Evolutionary conservation across 345 rosid species (phyloP).

Genomic region (Eucalyptus fibrosa): DNA sequence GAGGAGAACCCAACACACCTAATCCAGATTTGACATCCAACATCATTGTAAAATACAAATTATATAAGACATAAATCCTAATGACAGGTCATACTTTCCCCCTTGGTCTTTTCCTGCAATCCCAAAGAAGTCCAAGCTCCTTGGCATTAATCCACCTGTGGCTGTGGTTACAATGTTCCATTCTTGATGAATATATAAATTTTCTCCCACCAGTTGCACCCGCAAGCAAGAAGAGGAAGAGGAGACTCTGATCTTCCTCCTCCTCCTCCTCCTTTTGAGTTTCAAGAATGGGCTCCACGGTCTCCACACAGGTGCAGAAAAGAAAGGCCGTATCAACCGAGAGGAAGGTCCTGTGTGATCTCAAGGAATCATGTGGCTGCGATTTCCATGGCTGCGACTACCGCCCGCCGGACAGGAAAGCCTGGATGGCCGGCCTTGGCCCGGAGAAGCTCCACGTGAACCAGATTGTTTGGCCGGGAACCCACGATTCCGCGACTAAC

Average conservation of each 20-base stretch:
- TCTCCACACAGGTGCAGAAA: conserved; percentile 45
- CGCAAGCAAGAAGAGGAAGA: neutral
- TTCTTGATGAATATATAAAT: neutral
- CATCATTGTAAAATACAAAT: neutral
- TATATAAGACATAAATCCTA: neutral
- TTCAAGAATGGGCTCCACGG: conserved; percentile 50
- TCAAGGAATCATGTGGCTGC: conserved; percentile 22
- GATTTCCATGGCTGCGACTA: conserved; percentile 62
- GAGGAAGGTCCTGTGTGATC: conserved; percentile 45
- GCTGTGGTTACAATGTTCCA: neutral
- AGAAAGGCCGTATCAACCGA: conserved; percentile 41
- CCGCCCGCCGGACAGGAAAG: conserved; percentile 47
- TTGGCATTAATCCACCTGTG: neutral
- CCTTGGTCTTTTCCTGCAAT: neutral
- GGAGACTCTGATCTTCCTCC: neutral
- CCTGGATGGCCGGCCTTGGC: conserved; percentile 23
- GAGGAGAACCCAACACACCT: neutral
- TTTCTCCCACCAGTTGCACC: neutral
- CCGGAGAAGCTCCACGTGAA: conserved; percentile 29
- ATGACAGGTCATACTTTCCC: neutral
- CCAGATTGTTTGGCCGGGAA: conserved; percentile 49
- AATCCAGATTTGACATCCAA: neutral
- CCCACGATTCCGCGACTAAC: conserved; percentile 40
- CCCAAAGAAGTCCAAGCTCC: neutral
- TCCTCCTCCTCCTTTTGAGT: neutral